Percentiles rank a stretch among this genome's conserved stretches.
Conservation (phyloP, 1,139 yeast species). For the Debaryomyces singareniensis region DNA sequence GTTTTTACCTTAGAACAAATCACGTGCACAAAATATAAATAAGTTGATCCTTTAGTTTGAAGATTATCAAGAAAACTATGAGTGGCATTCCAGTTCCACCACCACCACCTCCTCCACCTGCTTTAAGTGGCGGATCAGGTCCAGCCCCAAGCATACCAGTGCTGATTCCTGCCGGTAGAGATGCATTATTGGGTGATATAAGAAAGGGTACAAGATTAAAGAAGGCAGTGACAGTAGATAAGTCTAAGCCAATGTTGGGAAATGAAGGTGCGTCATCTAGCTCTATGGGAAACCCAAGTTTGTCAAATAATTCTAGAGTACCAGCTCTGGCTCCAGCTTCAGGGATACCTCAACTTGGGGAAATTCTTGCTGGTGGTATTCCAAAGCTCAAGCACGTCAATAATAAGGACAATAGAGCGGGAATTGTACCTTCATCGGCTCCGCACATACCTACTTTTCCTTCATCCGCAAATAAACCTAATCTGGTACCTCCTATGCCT, state of each 20-base stretch:
- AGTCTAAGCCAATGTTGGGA: conserved; percentile 38
- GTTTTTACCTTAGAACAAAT: too few species aligned
- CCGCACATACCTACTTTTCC: conserved; percentile 23
- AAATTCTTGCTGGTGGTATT: conserved; percentile 79
- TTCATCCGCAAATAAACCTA: conserved; percentile 4
- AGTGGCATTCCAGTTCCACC: conserved; percentile 30
- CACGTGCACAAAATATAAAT: too few species aligned
- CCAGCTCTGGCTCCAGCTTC: conserved; percentile 13
- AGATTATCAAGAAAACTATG: conserved; percentile 8
- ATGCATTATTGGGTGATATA: conserved; percentile 82
- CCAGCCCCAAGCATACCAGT: conserved; percentile 26
- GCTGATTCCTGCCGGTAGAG: conserved; percentile 45
- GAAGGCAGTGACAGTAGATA: conserved; percentile 55
- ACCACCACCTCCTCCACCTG: conserved; percentile 24
- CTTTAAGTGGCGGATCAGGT: conserved; percentile 11
- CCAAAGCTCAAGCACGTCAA: conserved; percentile 63
- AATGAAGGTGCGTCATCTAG: conserved; percentile 17
- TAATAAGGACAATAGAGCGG: conserved; percentile 37
- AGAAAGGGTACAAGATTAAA: conserved; percentile 71
- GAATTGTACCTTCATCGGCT: conserved; percentile 34
- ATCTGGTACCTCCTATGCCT: conserved; percentile 21
- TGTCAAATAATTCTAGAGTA: conserved; percentile 9
- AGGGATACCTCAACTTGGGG: conserved; percentile 61
- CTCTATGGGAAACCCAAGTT: conserved; percentile 6
- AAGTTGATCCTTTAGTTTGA: too few species aligned